phyloP scores from a whole-genome alignment of 805 yeast species.

The Middelhovenomyces tepae region DNA sequence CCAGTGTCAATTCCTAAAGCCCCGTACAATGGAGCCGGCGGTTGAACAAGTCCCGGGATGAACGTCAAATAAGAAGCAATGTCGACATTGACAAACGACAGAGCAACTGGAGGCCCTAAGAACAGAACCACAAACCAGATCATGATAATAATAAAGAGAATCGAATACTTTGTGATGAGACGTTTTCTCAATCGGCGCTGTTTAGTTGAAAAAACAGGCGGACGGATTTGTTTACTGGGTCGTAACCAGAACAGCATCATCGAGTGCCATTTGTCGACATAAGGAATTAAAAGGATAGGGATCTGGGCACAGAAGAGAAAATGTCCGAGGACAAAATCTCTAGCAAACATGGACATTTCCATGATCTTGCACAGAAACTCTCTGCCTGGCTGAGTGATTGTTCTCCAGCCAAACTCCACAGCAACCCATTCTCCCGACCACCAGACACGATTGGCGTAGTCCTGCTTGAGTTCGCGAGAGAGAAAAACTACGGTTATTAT shows the following conservation, averaged over 20 bases:
- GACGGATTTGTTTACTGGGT: constrained; percentile 77
- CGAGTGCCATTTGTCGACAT: constrained; percentile 84
- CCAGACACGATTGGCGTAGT: constrained; percentile 59
- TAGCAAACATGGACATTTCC: constrained; percentile 83
- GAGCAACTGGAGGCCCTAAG: constrained; percentile 68
- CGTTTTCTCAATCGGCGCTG: constrained; percentile 73
- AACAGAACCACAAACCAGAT: constrained; percentile 55
- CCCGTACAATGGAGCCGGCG: constrained; percentile 4
- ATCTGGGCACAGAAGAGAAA: constrained; percentile 67
- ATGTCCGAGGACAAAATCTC: constrained; percentile 85
- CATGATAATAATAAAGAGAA: constrained; percentile 54
- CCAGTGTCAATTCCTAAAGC: constrained; percentile 1
- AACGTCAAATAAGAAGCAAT: too few species aligned
- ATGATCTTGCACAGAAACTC: constrained; percentile 78
- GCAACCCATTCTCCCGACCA: constrained; percentile 43
- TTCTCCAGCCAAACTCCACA: constrained; percentile 72
- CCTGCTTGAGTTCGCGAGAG: constrained; percentile 53
- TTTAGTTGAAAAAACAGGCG: constrained; percentile 76
- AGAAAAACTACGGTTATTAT: constrained; percentile 40
- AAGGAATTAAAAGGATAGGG: constrained; percentile 72
- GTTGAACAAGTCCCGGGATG: constrained; percentile 28
- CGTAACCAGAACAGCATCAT: constrained; percentile 92
- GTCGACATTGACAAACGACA: constrained; percentile 4
- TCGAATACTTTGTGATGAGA: constrained; percentile 75
- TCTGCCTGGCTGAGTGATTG: constrained; percentile 76